Percentiles rank a stretch among this genome's conserved stretches.
Conservation (phyloP, 164 flowering plant genomes). For the Annona cherimola region DNA sequence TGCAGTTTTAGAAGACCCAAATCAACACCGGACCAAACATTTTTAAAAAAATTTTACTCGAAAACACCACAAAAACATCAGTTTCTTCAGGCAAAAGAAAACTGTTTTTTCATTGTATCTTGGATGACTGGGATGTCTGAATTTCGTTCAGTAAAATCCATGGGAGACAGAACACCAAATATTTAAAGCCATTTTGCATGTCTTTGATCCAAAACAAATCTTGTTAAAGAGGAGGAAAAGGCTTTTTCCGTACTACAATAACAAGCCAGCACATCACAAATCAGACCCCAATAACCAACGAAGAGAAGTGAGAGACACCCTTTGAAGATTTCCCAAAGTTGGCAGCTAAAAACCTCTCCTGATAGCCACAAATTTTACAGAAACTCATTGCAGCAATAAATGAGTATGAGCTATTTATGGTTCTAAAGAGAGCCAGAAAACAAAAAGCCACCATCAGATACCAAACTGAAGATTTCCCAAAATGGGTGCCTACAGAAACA, state of each 20-base stretch:
- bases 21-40: constrained; percentile 3
- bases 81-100: neutral
- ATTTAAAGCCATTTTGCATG: neutral
- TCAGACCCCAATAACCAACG: constrained; percentile 19
- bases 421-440: neutral
- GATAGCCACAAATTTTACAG: neutral
- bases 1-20: neutral
- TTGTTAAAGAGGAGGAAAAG: no score
- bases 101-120: no score
- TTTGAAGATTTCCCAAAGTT: constrained; percentile 28
- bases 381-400: neutral
- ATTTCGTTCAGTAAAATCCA: neutral
- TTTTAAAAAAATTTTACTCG: neutral
- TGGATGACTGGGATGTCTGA: neutral
- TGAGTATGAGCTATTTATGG: neutral
- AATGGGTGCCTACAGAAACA: constrained; percentile 25
- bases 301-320: constrained; percentile 24
- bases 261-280: neutral
- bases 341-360: neutral
- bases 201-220: neutral
- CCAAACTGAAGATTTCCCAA: neutral
- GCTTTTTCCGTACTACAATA: neutral
- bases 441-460: neutral
- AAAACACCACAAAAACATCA: constrained; percentile 6
- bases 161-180: neutral